These are phyloP conservation scores for Chiua virens DNA, from an alignment of 768 basidiomycete genomes.

Conservation along the genomic window DNA sequence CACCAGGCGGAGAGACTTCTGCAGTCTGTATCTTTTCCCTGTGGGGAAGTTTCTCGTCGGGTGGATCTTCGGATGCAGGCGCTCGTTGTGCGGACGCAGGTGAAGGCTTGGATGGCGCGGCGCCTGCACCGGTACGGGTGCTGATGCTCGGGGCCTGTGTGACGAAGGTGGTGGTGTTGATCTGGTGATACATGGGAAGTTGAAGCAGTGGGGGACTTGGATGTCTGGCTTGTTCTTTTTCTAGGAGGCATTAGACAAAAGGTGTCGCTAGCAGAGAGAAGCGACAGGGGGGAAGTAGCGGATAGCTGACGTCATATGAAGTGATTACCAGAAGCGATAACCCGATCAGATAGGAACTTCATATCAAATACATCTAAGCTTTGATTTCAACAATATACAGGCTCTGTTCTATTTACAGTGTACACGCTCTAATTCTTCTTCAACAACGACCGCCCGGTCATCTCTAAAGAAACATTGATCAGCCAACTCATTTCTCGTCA, in stretches of 20 bases:
- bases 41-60: neutral
- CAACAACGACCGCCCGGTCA: slow-evolving; percentile 31
- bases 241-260: slow-evolving; percentile 14
- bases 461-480: slow-evolving; percentile 18
- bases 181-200: slow-evolving; percentile 6
- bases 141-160: slow-evolving; percentile 17
- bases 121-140: neutral
- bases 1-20: slow-evolving; percentile 2
- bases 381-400: neutral
- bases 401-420: slow-evolving; percentile 10
- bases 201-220: slow-evolving; percentile 7
- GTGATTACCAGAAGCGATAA: slow-evolving; percentile 2
- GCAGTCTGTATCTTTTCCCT: neutral
- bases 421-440: slow-evolving; percentile 23
- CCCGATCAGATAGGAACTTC: no score
- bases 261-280: neutral
- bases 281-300: neutral
- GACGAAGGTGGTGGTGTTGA: slow-evolving; percentile 17
- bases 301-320: slow-evolving; percentile 23
- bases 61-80: neutral
- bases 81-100: neutral
- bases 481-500: neutral
- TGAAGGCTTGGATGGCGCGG: slow-evolving; percentile 2
- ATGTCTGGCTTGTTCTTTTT: slow-evolving; percentile 12
- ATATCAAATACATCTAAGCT: no score